Evolutionary conservation across 2,329 filamentous ascomycete genomes (phyloP).

Genomic region (Claviceps digitariae): DNA sequence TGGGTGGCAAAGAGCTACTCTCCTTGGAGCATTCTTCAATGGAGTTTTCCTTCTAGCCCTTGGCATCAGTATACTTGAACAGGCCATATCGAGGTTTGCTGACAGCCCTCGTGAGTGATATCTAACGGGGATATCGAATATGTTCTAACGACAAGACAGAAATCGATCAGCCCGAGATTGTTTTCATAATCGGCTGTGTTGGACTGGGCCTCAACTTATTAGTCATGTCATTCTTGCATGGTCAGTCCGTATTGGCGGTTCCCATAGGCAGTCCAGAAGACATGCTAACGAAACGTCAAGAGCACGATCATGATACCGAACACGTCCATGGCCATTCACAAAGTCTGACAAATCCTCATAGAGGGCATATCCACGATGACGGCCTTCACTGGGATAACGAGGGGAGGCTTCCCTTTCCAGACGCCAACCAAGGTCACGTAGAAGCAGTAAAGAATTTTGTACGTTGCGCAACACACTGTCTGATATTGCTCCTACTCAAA

Average conservation of each 20-base stretch:
- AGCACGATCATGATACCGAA: slow-evolving; percentile 24
- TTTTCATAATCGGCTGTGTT: slow-evolving; percentile 56
- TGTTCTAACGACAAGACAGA: slow-evolving; percentile 23
- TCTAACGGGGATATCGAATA: neutral
- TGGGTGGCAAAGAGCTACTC: slow-evolving; percentile 62
- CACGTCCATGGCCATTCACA: slow-evolving; percentile 12
- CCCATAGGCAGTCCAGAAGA: neutral
- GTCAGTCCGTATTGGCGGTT: slow-evolving; percentile 20
- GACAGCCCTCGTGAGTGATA: slow-evolving; percentile 34
- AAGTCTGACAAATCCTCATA: slow-evolving; percentile 9
- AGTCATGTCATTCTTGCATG: slow-evolving; percentile 51
- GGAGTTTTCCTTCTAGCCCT: slow-evolving; percentile 61
- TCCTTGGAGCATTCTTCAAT: slow-evolving; percentile 71
- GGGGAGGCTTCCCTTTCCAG: neutral
- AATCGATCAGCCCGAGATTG: slow-evolving; percentile 49
- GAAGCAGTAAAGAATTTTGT: neutral
- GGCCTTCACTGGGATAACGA: neutral
- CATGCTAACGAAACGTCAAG: neutral
- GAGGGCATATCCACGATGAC: neutral
- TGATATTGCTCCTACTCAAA: neutral
- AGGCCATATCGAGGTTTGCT: slow-evolving; percentile 59
- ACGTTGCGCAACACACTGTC: neutral
- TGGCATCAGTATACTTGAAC: slow-evolving; percentile 58
- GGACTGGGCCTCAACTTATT: slow-evolving; percentile 56
- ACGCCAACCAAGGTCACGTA: neutral